Conservation (phyloP, 179 eudicot species). For the Silene coronaria region DNA sequence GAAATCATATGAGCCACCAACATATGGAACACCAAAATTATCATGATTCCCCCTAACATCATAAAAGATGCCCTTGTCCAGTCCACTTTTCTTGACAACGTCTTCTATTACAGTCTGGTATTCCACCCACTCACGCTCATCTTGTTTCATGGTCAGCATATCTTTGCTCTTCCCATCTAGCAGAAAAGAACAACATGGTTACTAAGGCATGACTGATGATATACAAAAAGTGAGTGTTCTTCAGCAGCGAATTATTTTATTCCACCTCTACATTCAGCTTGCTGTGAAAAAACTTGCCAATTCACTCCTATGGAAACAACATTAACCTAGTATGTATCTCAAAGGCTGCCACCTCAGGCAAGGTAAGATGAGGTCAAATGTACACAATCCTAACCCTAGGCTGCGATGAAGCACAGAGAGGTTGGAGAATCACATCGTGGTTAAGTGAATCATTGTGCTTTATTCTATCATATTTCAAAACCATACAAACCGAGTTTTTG, state of each 20-base stretch:
- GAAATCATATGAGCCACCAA: constrained; percentile 62
- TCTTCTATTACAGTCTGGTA: constrained; percentile 66
- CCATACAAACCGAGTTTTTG: too few relatives aligned
- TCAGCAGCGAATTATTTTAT: not conserved
- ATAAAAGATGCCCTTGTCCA: constrained; percentile 57
- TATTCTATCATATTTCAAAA: too few relatives aligned
- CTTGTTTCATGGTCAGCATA: constrained; percentile 68
- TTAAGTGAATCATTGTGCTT: too few relatives aligned
- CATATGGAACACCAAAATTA: constrained; percentile 64
- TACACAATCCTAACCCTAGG: too few relatives aligned
- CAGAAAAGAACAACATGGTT: not conserved
- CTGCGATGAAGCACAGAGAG: too few relatives aligned
- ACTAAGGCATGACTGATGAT: not conserved
- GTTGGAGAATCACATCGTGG: too few relatives aligned
- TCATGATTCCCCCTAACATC: constrained; percentile 97
- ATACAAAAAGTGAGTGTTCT: not conserved
- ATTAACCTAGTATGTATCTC: too few relatives aligned
- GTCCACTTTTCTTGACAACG: constrained; percentile 70
- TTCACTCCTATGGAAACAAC: too few relatives aligned
- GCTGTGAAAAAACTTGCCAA: not conserved
- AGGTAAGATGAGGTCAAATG: too few relatives aligned
- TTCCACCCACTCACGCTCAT: constrained; percentile 85
- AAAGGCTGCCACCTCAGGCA: too few relatives aligned
- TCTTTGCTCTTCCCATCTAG: constrained; percentile 96
- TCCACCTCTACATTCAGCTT: not conserved